Percentiles rank a stretch among this genome's conserved stretches.
phyloP scores from a whole-genome alignment of 345 rosid genomes.

The Turnera subulata region DNA sequence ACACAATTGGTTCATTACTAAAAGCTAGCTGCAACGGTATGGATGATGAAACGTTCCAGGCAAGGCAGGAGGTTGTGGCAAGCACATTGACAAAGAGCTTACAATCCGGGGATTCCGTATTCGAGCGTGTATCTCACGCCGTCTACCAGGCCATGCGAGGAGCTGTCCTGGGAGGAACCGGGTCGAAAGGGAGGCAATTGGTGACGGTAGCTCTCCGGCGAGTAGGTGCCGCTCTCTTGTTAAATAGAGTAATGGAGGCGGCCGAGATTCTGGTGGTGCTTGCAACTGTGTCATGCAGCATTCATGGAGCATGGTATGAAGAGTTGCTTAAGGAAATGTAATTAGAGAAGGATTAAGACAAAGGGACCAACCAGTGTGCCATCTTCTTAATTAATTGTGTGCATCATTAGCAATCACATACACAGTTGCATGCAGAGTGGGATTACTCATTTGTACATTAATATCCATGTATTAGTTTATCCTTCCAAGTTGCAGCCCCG shows the following conservation, averaged over 20 bases:
- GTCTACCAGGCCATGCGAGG: slow-evolving; percentile 18
- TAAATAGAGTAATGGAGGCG: slow-evolving; percentile 13
- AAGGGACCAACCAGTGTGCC: no score
- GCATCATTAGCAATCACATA: no score
- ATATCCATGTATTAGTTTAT: no score
- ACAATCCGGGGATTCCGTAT: slow-evolving; percentile 23
- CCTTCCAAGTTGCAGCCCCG: no score
- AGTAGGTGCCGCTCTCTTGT: slow-evolving; percentile 11
- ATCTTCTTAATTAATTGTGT: no score
- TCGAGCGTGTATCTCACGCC: slow-evolving; percentile 18
- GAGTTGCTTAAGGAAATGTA: not conserved
- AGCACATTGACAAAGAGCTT: slow-evolving; percentile 22
- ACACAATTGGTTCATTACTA: no score
- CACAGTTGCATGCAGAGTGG: no score
- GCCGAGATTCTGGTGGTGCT: slow-evolving; percentile 15
- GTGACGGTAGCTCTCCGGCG: slow-evolving; percentile 12
- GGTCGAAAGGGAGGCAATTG: slow-evolving; percentile 10
- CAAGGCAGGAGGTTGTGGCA: slow-evolving; percentile 7
- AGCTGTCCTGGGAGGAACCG: slow-evolving; percentile 17
- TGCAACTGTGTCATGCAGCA: slow-evolving; percentile 5
- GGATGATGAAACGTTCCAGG: not conserved
- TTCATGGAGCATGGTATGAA: slow-evolving; percentile 19
- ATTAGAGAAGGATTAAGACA: no score
- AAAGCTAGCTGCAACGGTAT: no score
- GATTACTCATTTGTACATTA: no score